These are phyloP conservation scores for Nicotiana benthamiana DNA, from an alignment of 257 asterid genomes.

Conservation along the genomic window DNA sequence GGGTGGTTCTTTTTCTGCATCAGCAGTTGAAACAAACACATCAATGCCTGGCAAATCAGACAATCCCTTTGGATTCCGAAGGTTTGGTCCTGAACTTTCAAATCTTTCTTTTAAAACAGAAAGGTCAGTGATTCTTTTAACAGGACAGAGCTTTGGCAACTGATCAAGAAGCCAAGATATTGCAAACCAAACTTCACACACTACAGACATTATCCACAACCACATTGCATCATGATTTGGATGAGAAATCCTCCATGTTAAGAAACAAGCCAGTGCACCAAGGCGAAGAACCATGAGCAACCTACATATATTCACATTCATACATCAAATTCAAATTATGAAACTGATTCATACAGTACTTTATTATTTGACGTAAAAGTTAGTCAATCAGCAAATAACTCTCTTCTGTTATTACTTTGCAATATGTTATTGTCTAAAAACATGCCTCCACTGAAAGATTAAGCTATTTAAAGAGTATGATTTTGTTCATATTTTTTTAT, in stretches of 20 bases:
- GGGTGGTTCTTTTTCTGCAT: slow-evolving; percentile 77
- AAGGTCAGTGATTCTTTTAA: slow-evolving; percentile 67
- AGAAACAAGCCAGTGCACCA: slow-evolving; percentile 63
- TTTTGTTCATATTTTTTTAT: no score
- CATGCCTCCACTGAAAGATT: not conserved
- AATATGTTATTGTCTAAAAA: not conserved
- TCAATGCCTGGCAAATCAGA: slow-evolving; percentile 90
- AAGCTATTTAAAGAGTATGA: not conserved
- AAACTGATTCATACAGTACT: not conserved
- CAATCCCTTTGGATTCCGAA: slow-evolving; percentile 61
- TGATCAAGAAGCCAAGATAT: slow-evolving; percentile 90
- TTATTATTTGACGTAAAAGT: not conserved
- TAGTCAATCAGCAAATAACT: not conserved
- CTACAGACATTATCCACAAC: slow-evolving; percentile 85
- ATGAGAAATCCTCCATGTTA: slow-evolving; percentile 75
- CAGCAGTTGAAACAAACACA: slow-evolving; percentile 84
- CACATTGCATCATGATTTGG: slow-evolving; percentile 87
- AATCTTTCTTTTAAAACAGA: slow-evolving; percentile 62
- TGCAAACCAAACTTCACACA: slow-evolving; percentile 92
- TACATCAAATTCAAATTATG: not conserved
- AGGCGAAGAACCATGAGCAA: slow-evolving; percentile 70
- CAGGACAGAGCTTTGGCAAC: slow-evolving; percentile 85
- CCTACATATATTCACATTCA: slow-evolving; percentile 26
- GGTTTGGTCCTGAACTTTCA: slow-evolving; percentile 69
- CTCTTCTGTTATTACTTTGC: not conserved